Evolutionary conservation across 257 asterid genomes (phyloP), one percentile per base, ranked within the genome.

Genomic region (Fraxinus pennsylvanica): DNA sequence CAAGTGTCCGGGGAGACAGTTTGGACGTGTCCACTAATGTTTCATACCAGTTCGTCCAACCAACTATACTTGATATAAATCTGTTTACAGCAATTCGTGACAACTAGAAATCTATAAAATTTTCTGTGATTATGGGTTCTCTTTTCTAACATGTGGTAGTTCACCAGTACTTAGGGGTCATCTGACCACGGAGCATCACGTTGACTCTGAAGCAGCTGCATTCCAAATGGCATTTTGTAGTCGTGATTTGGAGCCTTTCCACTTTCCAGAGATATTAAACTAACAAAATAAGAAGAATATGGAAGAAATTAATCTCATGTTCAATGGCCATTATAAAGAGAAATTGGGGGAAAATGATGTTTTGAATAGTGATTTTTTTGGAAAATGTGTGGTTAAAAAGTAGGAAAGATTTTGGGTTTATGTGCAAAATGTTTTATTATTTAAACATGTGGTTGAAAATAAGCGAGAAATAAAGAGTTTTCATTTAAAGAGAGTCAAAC

Each of bases 151-250:
- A 15, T 5, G 9, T 17, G 50, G 50, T 10, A 43, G 41, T 43
- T 43, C 50, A 10, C 50, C 17, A 43, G 21, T 13, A 50, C 17
- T 68, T 50, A 15, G 36, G 29, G 36, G 29, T 52, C 69, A 19
- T 3, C 68, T 17, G 50, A 74, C 7, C 52, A 74, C 54, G 47
- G 21, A 29, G 68, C 33, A 33, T 33, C 33, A 33, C 13, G n/a
- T 54, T 74, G 33, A 52, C 77, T 54, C 32, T 74, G 68, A 74
- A 74, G 68, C 47, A 32, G 9, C 77, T 50, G 77, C 69, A 57
- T 54, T 4, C 10, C 14, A 74, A 19, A 19, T 32, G 33, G 21
- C 47, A 54, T 54, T 74, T 57, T 12, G 21, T 33, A 30, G 70
- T n/a, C 52, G 8, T 25, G 36, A 35, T 43, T 61, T 50, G 61